Conservation (phyloP, 352 stramenopile species). For the Albugo laibachii region DNA sequence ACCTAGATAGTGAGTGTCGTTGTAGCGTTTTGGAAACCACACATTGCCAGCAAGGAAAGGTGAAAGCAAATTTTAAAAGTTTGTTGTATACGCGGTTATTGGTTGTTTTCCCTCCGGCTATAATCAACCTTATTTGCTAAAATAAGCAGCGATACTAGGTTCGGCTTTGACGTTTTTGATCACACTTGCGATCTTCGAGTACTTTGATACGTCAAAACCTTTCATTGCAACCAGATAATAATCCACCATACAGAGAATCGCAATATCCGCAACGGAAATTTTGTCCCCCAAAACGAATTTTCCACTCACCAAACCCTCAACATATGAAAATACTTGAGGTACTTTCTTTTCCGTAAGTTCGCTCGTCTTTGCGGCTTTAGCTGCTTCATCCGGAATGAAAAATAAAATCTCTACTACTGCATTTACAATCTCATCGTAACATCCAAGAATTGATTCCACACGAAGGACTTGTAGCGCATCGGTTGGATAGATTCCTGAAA, state of each 20-base stretch:
- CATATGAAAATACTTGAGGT: neutral
- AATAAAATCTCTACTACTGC: constrained; percentile 23
- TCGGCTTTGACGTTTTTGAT: constrained; percentile 16
- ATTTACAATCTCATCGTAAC: constrained; percentile 12
- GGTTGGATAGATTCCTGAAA: constrained; percentile 35
- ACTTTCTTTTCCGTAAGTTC: neutral
- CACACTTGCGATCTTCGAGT: constrained; percentile 24
- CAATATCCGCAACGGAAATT: neutral
- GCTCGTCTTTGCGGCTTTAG: neutral
- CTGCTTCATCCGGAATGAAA: neutral
- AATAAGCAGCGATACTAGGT: constrained; percentile 14
- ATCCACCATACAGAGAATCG: constrained; percentile 17
- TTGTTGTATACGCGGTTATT: no score
- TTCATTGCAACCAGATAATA: constrained; percentile 10
- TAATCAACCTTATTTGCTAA: constrained; percentile 9
- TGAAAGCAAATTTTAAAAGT: no score
- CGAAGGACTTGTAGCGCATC: constrained; percentile 27
- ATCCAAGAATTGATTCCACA: constrained; percentile 11
- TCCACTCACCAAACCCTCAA: neutral
- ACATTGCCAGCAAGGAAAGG: no score
- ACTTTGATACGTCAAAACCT: constrained; percentile 10
- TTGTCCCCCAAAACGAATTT: neutral
- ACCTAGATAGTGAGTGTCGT: no score
- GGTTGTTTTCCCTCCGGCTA: no score
- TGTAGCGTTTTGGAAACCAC: no score